phyloP scores from a whole-genome alignment of 495 filamentous ascomycete species.

The Penicillium diatomitis region DNA sequence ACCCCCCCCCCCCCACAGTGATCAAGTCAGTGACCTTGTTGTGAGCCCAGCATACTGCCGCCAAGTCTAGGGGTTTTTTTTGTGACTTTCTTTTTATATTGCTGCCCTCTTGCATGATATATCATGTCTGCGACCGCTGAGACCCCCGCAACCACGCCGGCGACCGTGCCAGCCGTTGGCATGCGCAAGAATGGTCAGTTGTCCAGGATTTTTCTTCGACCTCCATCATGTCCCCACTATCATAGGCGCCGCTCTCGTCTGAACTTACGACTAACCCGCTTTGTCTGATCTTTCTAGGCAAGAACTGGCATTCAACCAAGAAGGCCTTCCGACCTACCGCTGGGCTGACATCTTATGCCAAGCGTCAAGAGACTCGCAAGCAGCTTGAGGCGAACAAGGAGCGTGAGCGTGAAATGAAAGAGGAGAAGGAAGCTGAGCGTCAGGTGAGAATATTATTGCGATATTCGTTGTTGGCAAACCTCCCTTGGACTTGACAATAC shows the following conservation, averaged over 20 bases:
- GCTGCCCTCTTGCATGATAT: background rate
- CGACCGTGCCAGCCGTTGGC: slow-evolving; percentile 22
- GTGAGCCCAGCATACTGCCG: too few relatives aligned
- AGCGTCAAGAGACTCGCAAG: slow-evolving; percentile 56
- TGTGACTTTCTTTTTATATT: too few relatives aligned
- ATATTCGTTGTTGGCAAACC: background rate
- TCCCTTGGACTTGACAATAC: background rate
- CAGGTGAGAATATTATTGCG: slow-evolving; percentile 46
- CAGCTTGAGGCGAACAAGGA: slow-evolving; percentile 68
- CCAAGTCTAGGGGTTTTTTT: too few relatives aligned
- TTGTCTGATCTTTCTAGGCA: slow-evolving; percentile 47
- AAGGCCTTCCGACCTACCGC: slow-evolving; percentile 79
- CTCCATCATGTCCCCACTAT: slow-evolving; percentile 1
- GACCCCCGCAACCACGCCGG: slow-evolving; percentile 10
- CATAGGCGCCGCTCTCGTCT: background rate
- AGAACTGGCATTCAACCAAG: slow-evolving; percentile 81
- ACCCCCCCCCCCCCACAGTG: too few relatives aligned
- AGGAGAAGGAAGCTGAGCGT: slow-evolving; percentile 82
- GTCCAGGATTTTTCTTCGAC: background rate
- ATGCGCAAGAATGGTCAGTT: slow-evolving; percentile 39
- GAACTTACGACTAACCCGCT: slow-evolving; percentile 11
- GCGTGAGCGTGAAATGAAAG: slow-evolving; percentile 88
- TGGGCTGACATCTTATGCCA: slow-evolving; percentile 67
- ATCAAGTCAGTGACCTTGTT: too few relatives aligned
- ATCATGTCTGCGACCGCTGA: slow-evolving; percentile 19